Evolutionary conservation across 306 rosid genomes (phyloP).

Genomic region (Hylodesmum podocarpum): DNA sequence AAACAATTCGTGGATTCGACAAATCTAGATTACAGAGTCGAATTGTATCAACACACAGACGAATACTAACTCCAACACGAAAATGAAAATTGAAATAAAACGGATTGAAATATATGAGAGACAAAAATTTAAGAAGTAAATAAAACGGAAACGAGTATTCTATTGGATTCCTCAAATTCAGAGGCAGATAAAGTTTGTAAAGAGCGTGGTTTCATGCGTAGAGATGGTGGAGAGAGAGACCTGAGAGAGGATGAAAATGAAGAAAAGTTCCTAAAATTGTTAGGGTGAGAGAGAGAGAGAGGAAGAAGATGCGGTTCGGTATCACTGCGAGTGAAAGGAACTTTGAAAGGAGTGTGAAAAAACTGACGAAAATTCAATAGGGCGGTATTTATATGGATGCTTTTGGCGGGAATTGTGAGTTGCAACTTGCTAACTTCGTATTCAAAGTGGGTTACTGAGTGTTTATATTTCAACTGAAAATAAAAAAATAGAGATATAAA

Average conservation of each 20-base stretch:
- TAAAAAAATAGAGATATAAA: too few relatives aligned
- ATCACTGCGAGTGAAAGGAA: not conserved
- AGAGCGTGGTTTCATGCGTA: not conserved
- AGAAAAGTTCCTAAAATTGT: not conserved
- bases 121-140: not conserved
- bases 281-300: not conserved
- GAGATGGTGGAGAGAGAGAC: slow-evolving; percentile 3
- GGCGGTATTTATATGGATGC: slow-evolving; percentile 4
- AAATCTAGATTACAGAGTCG: not conserved
- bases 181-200: not conserved
- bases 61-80: not conserved
- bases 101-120: not conserved
- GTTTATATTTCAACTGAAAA: too few relatives aligned
- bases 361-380: slow-evolving; percentile 3
- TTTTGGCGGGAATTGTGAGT: slow-evolving; percentile 21
- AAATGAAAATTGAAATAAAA: not conserved
- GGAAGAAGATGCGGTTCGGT: not conserved
- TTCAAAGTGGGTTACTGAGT: too few relatives aligned
- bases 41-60: not conserved
- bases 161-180: not conserved
- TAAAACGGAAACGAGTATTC: not conserved
- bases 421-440: too few relatives aligned
- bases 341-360: not conserved
- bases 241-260: slow-evolving; percentile 10
- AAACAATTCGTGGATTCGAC: slow-evolving; percentile 6